Percentiles rank a stretch among this genome's conserved stretches.
These are phyloP conservation scores for Trypethelium eluteriae DNA, from an alignment of 495 filamentous ascomycete species.

Conservation along the genomic window DNA sequence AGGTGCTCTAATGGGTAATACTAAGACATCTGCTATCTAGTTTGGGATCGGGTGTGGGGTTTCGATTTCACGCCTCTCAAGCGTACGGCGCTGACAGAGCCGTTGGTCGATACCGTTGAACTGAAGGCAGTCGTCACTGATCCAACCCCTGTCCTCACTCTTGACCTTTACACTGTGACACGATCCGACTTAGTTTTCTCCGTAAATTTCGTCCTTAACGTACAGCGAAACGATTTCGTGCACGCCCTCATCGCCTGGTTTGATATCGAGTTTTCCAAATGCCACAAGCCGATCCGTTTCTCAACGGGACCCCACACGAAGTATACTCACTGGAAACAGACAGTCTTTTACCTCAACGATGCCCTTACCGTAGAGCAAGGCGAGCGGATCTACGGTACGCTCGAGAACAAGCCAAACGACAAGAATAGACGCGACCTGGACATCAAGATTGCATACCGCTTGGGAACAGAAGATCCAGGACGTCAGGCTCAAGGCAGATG, in stretches of 20 bases:
- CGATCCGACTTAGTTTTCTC: conserved; percentile 67
- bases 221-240: conserved; percentile 77
- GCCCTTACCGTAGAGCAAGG: conserved; percentile 38
- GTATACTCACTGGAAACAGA: conserved; percentile 47
- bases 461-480: conserved; percentile 64
- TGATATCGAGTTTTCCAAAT: conserved; percentile 94
- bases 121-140: conserved; percentile 74
- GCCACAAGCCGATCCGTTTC: conserved; percentile 51
- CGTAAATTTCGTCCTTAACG: conserved; percentile 60
- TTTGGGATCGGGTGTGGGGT: conserved; percentile 98
- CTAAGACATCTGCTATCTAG: conserved; percentile 34
- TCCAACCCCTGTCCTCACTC: conserved; percentile 61
- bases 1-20: not conserved
- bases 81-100: conserved; percentile 73
- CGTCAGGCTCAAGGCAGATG: conserved; percentile 62
- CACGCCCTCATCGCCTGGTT: conserved; percentile 97
- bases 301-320: conserved; percentile 43
- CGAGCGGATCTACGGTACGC: conserved; percentile 53
- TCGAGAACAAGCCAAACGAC: conserved; percentile 80
- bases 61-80: conserved; percentile 89
- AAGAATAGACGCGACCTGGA: conserved; percentile 94
- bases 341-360: conserved; percentile 42
- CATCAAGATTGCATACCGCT: conserved; percentile 74
- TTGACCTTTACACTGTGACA: conserved; percentile 76
- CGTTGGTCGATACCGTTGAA: conserved; percentile 74